Evolutionary conservation across 768 basidiomycete species (phyloP), one percentile per base, ranked within the genome.

Genomic region (Leucogyrophana mollusca): DNA sequence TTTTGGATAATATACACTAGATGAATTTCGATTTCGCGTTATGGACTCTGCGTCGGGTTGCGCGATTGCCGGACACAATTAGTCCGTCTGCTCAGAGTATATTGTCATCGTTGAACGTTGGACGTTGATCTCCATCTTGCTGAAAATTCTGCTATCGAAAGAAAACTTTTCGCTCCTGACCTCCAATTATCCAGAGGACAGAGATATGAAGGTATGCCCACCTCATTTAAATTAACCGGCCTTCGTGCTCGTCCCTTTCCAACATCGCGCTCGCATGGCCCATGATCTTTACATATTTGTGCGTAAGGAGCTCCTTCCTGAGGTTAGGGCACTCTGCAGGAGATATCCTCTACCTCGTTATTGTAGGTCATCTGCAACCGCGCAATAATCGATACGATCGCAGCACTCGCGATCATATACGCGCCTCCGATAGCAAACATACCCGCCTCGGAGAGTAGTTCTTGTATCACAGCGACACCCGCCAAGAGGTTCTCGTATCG

Each of bases 321-420:
- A 73, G 61, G 54, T 68, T 73, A 38, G 56, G 58, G 0, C 79
- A 80, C 14, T 71, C 66, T 8, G 76, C 82, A 20, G 59, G 66
- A 18, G 71, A 66, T 47, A 65, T 83, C 23, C 56, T 65, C 80
- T 25, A 78, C 32, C 34, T 82, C 78, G 18, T 20, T 43, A 2
- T 58, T 42, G 27, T 30, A 30, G 16, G n/a, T 9, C 1, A 77
- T 50, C 32, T 75, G 69, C 25, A 73, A 53, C 11, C 82, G 67
- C 9, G 73, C 79, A 16, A 83, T 57, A 69, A 82, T 80, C 7
- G 84, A 82, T 10, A 73, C 67, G 24, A 82, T 60, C 1, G 78
- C 76, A n/a, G 76, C 74, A 53, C 83, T 83, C 9, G 82, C 83
- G 43, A 76, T 73, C 23, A 73, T 78, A 58, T 72, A 85, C 43